These are phyloP conservation scores for Chrysoporthe puriensis DNA, from an alignment of 2,329 filamentous ascomycete species.

Conservation along the genomic window DNA sequence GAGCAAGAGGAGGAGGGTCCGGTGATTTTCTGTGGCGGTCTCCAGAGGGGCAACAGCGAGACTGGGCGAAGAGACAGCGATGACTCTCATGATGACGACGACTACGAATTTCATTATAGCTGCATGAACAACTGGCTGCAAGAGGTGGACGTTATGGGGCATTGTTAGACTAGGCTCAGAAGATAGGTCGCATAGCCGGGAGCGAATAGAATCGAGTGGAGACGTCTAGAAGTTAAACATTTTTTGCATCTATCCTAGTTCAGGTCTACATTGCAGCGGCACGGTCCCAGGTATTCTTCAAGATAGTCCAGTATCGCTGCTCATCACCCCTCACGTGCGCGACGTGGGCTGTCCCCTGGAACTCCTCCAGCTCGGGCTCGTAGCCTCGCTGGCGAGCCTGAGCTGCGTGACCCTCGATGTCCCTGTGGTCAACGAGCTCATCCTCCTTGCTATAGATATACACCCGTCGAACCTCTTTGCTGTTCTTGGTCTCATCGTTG, in stretches of 20 bases:
- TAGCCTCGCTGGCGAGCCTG: constrained; percentile 47
- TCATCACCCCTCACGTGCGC: constrained; percentile 51
- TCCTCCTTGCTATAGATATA: constrained; percentile 58
- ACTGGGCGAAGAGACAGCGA: neutral
- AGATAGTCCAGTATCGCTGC: constrained; percentile 54
- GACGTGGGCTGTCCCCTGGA: constrained; percentile 54
- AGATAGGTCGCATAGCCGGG: neutral
- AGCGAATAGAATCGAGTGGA: neutral
- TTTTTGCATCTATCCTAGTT: neutral
- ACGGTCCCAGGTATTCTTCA: constrained; percentile 51
- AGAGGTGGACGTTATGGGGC: neutral
- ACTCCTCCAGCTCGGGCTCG: constrained; percentile 48
- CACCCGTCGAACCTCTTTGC: constrained; percentile 47
- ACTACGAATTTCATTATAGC: constrained; percentile 3
- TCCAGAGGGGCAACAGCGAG: neutral
- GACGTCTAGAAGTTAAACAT: neutral
- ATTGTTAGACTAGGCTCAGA: neutral
- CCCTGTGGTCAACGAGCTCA: constrained; percentile 47
- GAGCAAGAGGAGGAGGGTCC: constrained; percentile 27
- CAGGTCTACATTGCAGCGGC: constrained; percentile 1
- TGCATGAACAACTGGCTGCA: constrained; percentile 14
- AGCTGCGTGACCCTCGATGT: constrained; percentile 53
- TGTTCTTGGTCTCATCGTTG: constrained; percentile 40
- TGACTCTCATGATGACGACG: neutral
- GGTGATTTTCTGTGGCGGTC: constrained; percentile 8